Conservation (phyloP, 1,284 basidiomycete genomes). For the Golubevia sp. region DNA sequence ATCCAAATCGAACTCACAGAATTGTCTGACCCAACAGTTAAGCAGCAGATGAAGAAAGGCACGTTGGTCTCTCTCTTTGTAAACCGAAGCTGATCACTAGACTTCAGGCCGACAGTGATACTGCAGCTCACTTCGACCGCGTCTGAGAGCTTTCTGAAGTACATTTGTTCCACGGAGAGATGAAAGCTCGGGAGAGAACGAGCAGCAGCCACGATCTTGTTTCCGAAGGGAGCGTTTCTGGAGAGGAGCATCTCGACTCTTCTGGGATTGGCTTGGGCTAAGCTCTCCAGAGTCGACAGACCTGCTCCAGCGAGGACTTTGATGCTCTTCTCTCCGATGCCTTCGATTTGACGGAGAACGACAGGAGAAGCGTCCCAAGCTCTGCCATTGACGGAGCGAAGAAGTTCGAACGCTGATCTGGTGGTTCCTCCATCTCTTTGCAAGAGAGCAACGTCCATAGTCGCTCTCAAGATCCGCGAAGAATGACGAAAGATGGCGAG, state of each 20-base stretch:
- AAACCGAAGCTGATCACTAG: background rate
- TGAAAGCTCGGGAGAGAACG: conserved; percentile 24
- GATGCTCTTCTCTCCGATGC: conserved; percentile 76
- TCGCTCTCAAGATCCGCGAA: conserved; percentile 12
- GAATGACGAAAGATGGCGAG: background rate
- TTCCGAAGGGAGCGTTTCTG: conserved; percentile 36
- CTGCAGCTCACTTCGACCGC: background rate
- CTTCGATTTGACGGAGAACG: conserved; percentile 77
- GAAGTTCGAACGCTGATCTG: conserved; percentile 15
- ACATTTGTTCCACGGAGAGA: conserved; percentile 5
- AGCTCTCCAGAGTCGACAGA: conserved; percentile 16
- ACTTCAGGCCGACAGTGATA: background rate
- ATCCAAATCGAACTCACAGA: conserved; percentile 7
- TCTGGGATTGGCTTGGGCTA: conserved; percentile 18
- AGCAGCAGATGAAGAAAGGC: conserved; percentile 1
- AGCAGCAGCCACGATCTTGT: conserved; percentile 22
- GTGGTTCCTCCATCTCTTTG: conserved; percentile 25
- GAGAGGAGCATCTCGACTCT: conserved; percentile 41
- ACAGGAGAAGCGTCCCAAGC: conserved; percentile 82
- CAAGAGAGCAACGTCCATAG: conserved; percentile 25
- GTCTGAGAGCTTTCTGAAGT: background rate
- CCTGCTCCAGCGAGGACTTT: conserved; percentile 32
- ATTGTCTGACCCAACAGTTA: conserved; percentile 15
- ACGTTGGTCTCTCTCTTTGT: background rate
- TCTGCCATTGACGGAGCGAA: conserved; percentile 69